Conservation (phyloP, 192 early-diverging fungal genomes). For the Entophlyctis luteolus region DNA sequence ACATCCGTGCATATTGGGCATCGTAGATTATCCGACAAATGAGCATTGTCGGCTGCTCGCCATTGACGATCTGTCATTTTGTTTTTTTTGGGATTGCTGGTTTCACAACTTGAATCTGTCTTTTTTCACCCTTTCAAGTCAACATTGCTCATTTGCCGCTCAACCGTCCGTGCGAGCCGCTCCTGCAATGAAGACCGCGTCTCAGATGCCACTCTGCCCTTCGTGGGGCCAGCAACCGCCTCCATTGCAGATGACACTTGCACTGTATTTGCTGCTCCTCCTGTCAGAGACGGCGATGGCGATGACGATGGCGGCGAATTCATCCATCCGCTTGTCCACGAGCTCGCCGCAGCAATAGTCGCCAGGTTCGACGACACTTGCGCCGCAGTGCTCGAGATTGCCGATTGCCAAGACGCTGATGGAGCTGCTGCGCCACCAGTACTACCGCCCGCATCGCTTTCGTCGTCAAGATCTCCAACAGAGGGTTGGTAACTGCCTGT, state of each 20-base stretch:
- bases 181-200: conserved; percentile 1
- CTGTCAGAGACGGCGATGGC: too few species aligned
- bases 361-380: conserved; percentile 1
- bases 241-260: background rate
- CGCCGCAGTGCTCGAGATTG: conserved; percentile 5
- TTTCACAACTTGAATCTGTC: too few species aligned
- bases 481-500: background rate
- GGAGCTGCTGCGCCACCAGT: background rate
- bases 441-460: background rate
- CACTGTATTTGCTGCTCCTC: background rate
- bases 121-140: conserved; percentile 9
- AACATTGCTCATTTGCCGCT: conserved; percentile 21
- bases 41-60: background rate
- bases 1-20: conserved; percentile 12
- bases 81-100: too few species aligned
- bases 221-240: background rate
- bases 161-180: conserved; percentile 5
- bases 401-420: conserved; percentile 11
- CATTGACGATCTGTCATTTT: background rate
- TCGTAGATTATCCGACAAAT: conserved; percentile 1
- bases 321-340: conserved; percentile 3
- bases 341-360: background rate
- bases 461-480: conserved; percentile 18
- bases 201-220: background rate
- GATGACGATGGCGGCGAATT: background rate